Evolutionary conservation across 768 basidiomycete species (phyloP), one percentile per base, ranked within the genome.

Genomic region (Calocybe cyanea): DNA sequence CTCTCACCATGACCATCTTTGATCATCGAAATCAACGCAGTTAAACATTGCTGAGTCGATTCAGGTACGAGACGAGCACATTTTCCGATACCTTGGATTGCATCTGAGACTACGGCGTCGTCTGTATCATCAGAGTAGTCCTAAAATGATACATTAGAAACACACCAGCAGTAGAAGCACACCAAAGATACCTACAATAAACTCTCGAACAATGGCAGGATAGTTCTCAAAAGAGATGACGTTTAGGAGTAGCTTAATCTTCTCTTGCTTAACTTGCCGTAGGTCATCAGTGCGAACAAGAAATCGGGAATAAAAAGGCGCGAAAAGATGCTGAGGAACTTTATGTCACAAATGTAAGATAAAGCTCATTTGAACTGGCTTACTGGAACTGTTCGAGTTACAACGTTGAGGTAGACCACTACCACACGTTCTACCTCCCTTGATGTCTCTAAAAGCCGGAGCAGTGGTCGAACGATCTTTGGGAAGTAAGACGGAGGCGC

Each of bases 61-160:
- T 85, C 81, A 0, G 92, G 87, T 31, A 89, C 73, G 3, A 74
- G 57, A 30, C 73, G 68, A 0, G 92, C 87, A 53, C 85, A 85
- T 50, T 70, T 75, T 9, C 94, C 95, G 42, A 97, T 77, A 1
- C 85, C 92, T 14, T 73, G 71, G 36, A 96, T 81, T 0, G 92
- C 78, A 23, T 81, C 83, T 11, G 77, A 71, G 0, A 90, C 85
- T 0, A 93, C 76, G 2, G 57, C 52, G 55, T 91, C 86, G 43
- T 93, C 79, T 0, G 76, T 66, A 57, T 90, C 88, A n/a, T 88
- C 83, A 1, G 84, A 76, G 56, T 86, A 94, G 49, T 88, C 83
- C 92, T 96, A 50, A 31, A 6, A 44, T 31, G 11, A 5, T 10
- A 42, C 21, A 30, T 30, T 30, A 43, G 41, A 38, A 21, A 33